Evolutionary conservation across 2,329 filamentous ascomycete species (phyloP), one percentile per base, ranked within the genome.

Genomic region (Mycocentrospora acerina): DNA sequence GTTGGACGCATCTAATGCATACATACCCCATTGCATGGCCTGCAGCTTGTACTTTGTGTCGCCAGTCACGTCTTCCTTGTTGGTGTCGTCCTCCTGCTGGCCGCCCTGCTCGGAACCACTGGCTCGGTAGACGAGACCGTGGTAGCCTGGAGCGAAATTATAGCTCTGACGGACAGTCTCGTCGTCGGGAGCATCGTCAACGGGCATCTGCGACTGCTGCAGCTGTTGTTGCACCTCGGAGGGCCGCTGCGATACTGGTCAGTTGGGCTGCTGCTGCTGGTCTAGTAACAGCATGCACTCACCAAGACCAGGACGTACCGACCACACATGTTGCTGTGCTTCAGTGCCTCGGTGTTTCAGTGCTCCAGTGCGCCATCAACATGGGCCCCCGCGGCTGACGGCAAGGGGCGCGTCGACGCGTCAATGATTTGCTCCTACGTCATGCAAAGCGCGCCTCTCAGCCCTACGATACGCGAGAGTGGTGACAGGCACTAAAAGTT

Each of bases 121-220:
- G 24, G 88, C 88, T 42, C 90, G 82, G 63, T 95, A 95, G 17
- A 97, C 87, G 16, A 93, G 74, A 24, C 93, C 91, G 58, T 86
- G 78, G 46, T 89, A 87, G 0, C 90, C 87, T 0, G 93, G 93
- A 0, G 91, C 89, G 62, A 98, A 94, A 65, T 97, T 97, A 71
- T 94, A 95, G 24, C 80, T 89, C 60, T 88, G 86, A 25, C 86
- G 80, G 24, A 82, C 71, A 31, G 73, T 79, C 13, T 88, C 81
- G 53, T 95, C 88, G 4, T 79, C 78, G 0, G 88, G 87, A 1
- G 79, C 81, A 40, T 89, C 81, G 40, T 84, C 76, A 3, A 88
- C 81, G 2, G 77, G 78, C 80, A 95, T 87, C 45, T 84, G 76
- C 54, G 89, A 79, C 24, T 89, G 77, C 56, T 87, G 78, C 6